Evolutionary conservation across 345 rosid genomes (phyloP), one percentile per base, ranked within the genome.

Genomic region (Dipteronia dyeriana): DNA sequence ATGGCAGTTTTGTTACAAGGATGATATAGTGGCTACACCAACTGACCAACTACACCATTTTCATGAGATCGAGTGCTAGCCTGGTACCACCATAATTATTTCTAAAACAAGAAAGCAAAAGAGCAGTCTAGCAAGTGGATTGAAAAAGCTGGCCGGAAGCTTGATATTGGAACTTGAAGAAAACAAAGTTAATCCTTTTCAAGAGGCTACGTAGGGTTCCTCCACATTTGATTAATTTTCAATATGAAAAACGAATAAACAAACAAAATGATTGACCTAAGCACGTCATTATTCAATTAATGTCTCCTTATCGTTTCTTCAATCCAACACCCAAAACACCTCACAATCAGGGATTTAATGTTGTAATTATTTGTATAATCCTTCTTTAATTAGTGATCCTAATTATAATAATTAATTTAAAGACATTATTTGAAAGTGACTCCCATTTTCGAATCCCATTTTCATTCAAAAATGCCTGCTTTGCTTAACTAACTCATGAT

Each of bases 401-500:
- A 34, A 53, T 54, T 4, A 11, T n/a, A 34, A 4, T 63, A 9
- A 39, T 49, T 65, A 66, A 9, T 19, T 1, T n/a, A 19, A 59
- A 7, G 38, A 38, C 22, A 3, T 34, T 34, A 3, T 34, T 34
- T 20, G n/a, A 12, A 72, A 19, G 1, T 29, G 34, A 53, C 3
- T 65, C 12, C 61, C 45, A 14, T 25, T 47, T 73, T 47, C 45
- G n/a, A n/a, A n/a, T 65, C 12, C 61, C 45, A 14, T 25, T 47
- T 73, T 47, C 45, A 53, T 74, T 75, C 71, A 11, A 65, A 49
- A 49, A 47, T 34, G 78, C 63, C 51, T 47, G 78, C 78, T 66
- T 74, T 47, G 78, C 78, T 66, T 74, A 2, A 19, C 5, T 62
- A 64, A 47, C 19, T 45, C 12, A 64, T 29, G 5, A 26, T 1